Base-by-base conservation (phyloP, 805 yeast genomes). In the Cyberlindnera euphorbiiphila region DNA sequence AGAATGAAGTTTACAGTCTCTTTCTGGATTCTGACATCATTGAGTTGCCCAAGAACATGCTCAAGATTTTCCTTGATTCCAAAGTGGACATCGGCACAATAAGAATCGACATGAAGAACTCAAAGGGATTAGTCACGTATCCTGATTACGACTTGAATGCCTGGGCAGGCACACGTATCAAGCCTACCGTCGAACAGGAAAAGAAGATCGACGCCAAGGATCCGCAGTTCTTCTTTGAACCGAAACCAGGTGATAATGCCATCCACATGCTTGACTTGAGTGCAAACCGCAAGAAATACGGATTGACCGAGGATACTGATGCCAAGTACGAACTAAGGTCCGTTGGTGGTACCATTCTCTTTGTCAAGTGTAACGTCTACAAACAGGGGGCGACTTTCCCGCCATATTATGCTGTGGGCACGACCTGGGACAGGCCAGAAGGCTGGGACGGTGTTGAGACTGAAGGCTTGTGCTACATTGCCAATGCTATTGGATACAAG, bases 381-480 rank as follows among this genome's bases (percentile, higher is more conserved):
- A 65, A 64, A 46, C 73, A 67, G 42, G 78, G 78, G 25, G 61
- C 64, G 2, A 51, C 59, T 6, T 72, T 71, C 47, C 74, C 77
- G 2, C 65, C 76, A 0, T 62, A 60, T 32, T 68, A 69, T 38
- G 51, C 62, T 3, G 59, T 72, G 13, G 78, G 78, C 3, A 58
- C 70, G 3, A 45, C 34, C 6, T 72, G 76, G 76, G 62, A 59
- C 3, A 51, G 72, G 41, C 42, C 53, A 8, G 77, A 71, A 48
- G 78, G 78, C 5, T 72, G 64, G 46, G 77, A 72, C 51, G 78
- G 77, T 5, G 65, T 72, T 21, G 78, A 72, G 46, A 71, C 76
- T 4, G 78, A 73, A 53, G 78, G 78, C 1, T 30, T 73, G 10
- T 73, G 78, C 42, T 73, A 71, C 42, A 51, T 62, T 22, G 77